phyloP scores from a whole-genome alignment of 2,329 filamentous ascomycete genomes.

The Chaetomium sp. region DNA sequence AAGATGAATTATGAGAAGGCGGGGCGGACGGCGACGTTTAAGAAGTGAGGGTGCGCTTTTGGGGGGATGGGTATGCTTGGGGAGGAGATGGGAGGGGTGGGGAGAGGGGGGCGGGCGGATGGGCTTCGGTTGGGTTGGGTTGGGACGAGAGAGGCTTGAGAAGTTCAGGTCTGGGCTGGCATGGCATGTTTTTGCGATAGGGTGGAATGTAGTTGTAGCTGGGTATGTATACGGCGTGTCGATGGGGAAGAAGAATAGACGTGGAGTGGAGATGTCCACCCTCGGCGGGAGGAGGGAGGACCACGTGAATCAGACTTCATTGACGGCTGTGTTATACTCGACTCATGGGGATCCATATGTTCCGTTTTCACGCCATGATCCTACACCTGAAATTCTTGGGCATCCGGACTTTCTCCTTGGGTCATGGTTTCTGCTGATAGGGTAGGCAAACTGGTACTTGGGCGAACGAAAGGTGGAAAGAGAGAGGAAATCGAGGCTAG shows the following conservation, averaged over 20 bases:
- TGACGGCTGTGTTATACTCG: too few relatives aligned
- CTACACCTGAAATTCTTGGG: too few relatives aligned
- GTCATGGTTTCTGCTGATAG: too few relatives aligned
- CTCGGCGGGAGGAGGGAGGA: too few relatives aligned
- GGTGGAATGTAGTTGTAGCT: neutral
- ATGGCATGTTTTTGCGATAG: neutral
- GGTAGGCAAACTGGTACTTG: neutral
- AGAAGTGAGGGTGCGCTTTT: slow-evolving; percentile 38
- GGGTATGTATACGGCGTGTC: too few relatives aligned
- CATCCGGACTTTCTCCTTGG: too few relatives aligned
- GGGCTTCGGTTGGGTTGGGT: neutral
- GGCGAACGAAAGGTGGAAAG: neutral
- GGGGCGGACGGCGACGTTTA: slow-evolving; percentile 46
- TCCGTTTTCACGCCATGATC: too few relatives aligned
- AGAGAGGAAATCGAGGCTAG: neutral
- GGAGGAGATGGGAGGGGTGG: neutral
- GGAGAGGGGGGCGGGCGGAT: too few relatives aligned
- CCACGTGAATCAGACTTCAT: too few relatives aligned
- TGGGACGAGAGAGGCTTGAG: neutral
- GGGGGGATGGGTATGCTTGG: neutral
- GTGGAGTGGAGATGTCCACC: too few relatives aligned
- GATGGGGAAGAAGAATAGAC: too few relatives aligned
- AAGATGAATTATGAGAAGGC: slow-evolving; percentile 39
- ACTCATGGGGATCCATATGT: too few relatives aligned
- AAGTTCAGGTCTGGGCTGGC: neutral